A percentile compares a stretch with the other conserved stretches of the same genome.
Conservation (phyloP, 805 yeast genomes). For the Pichia cephalocereana region DNA sequence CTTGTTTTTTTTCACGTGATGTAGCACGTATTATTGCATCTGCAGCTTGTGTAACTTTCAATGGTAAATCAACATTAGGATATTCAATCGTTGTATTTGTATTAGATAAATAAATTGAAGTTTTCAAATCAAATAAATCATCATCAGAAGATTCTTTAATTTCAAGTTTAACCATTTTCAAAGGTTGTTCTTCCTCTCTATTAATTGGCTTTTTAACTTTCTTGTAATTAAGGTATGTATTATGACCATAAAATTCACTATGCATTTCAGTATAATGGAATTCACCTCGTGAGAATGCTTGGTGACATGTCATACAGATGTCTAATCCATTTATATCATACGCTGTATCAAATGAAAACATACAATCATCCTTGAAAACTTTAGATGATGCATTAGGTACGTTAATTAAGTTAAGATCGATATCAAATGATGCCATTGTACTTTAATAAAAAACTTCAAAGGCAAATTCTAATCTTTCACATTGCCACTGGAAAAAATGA, state of each 20-base stretch:
- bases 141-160: conserved; percentile 54
- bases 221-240: conserved; percentile 47
- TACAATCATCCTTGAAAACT: conserved; percentile 83
- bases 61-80: conserved; percentile 21
- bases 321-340: conserved; percentile 51
- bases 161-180: conserved; percentile 56
- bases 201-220: conserved; percentile 38
- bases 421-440: not conserved
- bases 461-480: too few relatives aligned
- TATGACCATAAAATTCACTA: conserved; percentile 41
- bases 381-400: conserved; percentile 27
- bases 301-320: conserved; percentile 66
- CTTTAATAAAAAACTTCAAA: not conserved
- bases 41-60: conserved; percentile 27
- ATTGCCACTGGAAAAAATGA: too few relatives aligned
- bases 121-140: conserved; percentile 45
- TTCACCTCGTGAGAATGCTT: conserved; percentile 48
- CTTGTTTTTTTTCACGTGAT: conserved; percentile 53
- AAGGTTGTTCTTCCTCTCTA: conserved; percentile 24
- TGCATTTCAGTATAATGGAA: conserved; percentile 52
- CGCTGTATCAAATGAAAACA: conserved; percentile 72
- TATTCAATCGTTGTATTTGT: conserved; percentile 22
- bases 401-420: conserved; percentile 11
- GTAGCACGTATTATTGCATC: conserved; percentile 43
- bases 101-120: conserved; percentile 32